Evolutionary conservation across 164 flowering plant genomes (phyloP).

Genomic region (Magnolia kwangsiensis): DNA sequence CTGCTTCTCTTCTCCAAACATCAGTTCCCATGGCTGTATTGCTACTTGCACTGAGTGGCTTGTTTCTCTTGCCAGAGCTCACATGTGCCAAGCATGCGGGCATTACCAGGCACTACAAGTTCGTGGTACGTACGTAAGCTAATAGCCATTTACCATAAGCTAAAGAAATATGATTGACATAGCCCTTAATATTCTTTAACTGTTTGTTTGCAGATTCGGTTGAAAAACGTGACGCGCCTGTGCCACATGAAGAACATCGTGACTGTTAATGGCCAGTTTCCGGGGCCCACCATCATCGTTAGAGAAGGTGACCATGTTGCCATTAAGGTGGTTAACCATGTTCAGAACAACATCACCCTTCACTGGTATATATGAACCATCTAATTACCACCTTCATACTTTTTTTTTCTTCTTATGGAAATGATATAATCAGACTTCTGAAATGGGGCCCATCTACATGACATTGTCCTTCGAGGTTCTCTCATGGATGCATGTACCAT

Average conservation of each 20-base stretch:
- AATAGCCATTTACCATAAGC: background rate
- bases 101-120: slow-evolving; percentile 34
- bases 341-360: slow-evolving; percentile 40
- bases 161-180: background rate
- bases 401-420: background rate
- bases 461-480: no score
- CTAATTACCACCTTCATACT: background rate
- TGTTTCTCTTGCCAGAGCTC: slow-evolving; percentile 17
- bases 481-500: background rate
- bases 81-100: slow-evolving; percentile 20
- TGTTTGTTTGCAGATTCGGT: slow-evolving; percentile 33
- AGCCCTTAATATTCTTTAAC: background rate
- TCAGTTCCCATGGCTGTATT: slow-evolving; percentile 8
- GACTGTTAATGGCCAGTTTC: slow-evolving; percentile 57
- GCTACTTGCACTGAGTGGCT: slow-evolving; percentile 9
- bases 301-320: slow-evolving; percentile 59
- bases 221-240: slow-evolving; percentile 51
- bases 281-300: slow-evolving; percentile 53
- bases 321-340: slow-evolving; percentile 54
- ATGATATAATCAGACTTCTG: background rate
- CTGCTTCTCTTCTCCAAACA: slow-evolving; percentile 3
- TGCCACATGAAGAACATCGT: slow-evolving; percentile 60
- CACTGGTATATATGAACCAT: slow-evolving; percentile 36
- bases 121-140: slow-evolving; percentile 28
- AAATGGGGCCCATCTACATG: background rate